Evolutionary conservation across 2,329 filamentous ascomycete genomes (phyloP).

Genomic region (Byssothecium circinans): DNA sequence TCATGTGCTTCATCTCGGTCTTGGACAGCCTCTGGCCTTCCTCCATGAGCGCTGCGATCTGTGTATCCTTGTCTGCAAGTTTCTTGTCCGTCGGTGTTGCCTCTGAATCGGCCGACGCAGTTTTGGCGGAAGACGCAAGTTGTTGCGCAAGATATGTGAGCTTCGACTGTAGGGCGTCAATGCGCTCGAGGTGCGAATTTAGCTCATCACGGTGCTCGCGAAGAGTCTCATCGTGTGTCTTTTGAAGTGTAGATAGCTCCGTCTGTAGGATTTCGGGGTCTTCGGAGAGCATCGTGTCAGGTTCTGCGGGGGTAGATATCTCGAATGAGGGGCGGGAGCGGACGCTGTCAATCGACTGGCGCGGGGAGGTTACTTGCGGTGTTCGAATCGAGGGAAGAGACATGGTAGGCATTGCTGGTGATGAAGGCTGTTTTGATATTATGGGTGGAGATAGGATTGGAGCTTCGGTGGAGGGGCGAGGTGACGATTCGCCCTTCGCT

Average conservation of each 20-base stretch:
- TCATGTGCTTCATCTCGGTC: conserved; percentile 81
- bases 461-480: conserved; percentile 33
- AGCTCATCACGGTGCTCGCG: conserved; percentile 76
- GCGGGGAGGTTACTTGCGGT: conserved; percentile 30
- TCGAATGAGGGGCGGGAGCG: conserved; percentile 37
- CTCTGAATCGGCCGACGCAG: conserved; percentile 55
- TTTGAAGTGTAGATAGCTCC: conserved; percentile 52
- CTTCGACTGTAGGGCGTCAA: conserved; percentile 90
- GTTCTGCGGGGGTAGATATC: conserved; percentile 31
- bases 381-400: conserved; percentile 37
- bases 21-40: conserved; percentile 88
- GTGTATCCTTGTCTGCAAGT: conserved; percentile 85
- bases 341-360: conserved; percentile 38
- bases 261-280: conserved; percentile 43
- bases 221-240: conserved; percentile 55
- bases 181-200: conserved; percentile 80
- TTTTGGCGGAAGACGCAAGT: conserved; percentile 73
- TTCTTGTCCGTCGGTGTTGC: conserved; percentile 63
- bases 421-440: conserved; percentile 43
- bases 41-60: conserved; percentile 85
- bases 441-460: conserved; percentile 18
- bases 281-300: conserved; percentile 28
- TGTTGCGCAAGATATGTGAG: conserved; percentile 84
- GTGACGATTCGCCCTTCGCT: conserved; percentile 11
- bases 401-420: conserved; percentile 30